These are phyloP conservation scores for Apium graveolens DNA, from an alignment of 129 eudicot species.

Conservation along the genomic window DNA sequence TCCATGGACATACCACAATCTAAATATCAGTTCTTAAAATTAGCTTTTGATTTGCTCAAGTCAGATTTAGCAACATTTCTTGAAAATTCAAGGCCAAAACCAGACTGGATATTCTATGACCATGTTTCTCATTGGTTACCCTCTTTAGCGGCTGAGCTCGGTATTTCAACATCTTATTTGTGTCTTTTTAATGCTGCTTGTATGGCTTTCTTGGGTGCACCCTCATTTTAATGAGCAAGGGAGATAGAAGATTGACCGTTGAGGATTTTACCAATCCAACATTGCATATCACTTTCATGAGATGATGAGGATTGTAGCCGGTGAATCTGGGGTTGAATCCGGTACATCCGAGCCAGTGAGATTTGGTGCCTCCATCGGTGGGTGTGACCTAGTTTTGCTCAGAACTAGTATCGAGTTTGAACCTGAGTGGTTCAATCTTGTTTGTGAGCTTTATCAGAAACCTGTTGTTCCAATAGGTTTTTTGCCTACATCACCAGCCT, in stretches of 20 bases:
- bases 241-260: constrained; percentile 26
- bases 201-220: constrained; percentile 60
- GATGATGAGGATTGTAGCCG: constrained; percentile 39
- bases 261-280: constrained; percentile 41
- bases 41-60: constrained; percentile 53
- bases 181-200: constrained; percentile 60
- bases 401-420: constrained; percentile 63
- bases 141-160: constrained; percentile 34
- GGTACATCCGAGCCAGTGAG: constrained; percentile 46
- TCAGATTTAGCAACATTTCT: constrained; percentile 33
- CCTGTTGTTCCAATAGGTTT: constrained; percentile 53
- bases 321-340: constrained; percentile 39
- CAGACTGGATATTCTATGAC: constrained; percentile 75
- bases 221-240: constrained; percentile 22
- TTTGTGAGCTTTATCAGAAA: constrained; percentile 42
- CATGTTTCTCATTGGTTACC: constrained; percentile 74
- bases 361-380: constrained; percentile 30
- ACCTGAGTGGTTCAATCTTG: constrained; percentile 51
- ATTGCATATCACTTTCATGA: constrained; percentile 43
- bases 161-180: constrained; percentile 36
- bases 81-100: constrained; percentile 24
- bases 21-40: constrained; percentile 44
- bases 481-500: constrained; percentile 28
- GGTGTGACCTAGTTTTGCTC: constrained; percentile 49
- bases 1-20: constrained; percentile 61